Evolutionary conservation across 768 basidiomycete species (phyloP).

Genomic region (Boletus vinaceobasis): DNA sequence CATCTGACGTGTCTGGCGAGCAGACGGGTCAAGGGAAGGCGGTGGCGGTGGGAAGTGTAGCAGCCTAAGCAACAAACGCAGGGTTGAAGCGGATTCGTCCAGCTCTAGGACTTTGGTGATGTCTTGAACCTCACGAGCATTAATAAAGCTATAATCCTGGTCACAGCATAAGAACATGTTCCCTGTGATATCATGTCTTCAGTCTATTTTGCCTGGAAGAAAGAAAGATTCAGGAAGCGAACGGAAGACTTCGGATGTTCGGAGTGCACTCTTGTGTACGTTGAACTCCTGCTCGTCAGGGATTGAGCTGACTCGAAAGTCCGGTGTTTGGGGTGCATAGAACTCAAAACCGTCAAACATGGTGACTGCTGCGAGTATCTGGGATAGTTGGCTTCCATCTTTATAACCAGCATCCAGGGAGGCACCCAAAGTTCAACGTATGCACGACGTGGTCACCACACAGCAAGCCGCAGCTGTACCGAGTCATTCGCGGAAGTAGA

Average conservation of each 20-base stretch:
- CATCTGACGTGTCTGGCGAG: slow-evolving; percentile 26
- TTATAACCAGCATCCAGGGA: slow-evolving; percentile 6
- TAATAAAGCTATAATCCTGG: slow-evolving; percentile 13
- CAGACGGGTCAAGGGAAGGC: slow-evolving; percentile 34
- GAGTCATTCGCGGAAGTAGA: slow-evolving; percentile 4
- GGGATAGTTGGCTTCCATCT: background rate
- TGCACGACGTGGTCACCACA: slow-evolving; percentile 19
- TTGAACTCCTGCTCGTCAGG: slow-evolving; percentile 48
- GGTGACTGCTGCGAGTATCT: background rate
- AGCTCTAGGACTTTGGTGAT: slow-evolving; percentile 44
- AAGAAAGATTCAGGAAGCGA: slow-evolving; percentile 25
- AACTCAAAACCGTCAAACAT: slow-evolving; percentile 29
- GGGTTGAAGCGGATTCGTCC: slow-evolving; percentile 46
- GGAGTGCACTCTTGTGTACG: slow-evolving; percentile 48
- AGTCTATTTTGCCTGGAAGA: slow-evolving; percentile 1
- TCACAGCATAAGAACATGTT: slow-evolving; percentile 69
- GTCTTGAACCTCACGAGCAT: slow-evolving; percentile 19
- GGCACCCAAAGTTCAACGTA: slow-evolving; percentile 4
- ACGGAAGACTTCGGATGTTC: slow-evolving; percentile 64
- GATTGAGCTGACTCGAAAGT: slow-evolving; percentile 55
- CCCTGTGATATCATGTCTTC: slow-evolving; percentile 36
- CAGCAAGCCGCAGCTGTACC: slow-evolving; percentile 6
- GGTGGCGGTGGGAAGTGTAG: slow-evolving; percentile 53
- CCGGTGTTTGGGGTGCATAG: slow-evolving; percentile 43
- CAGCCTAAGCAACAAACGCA: slow-evolving; percentile 52